Evolutionary conservation across 179 eudicot species (phyloP), one percentile per base, ranked within the genome.

Genomic region (Spergularia azorica): DNA sequence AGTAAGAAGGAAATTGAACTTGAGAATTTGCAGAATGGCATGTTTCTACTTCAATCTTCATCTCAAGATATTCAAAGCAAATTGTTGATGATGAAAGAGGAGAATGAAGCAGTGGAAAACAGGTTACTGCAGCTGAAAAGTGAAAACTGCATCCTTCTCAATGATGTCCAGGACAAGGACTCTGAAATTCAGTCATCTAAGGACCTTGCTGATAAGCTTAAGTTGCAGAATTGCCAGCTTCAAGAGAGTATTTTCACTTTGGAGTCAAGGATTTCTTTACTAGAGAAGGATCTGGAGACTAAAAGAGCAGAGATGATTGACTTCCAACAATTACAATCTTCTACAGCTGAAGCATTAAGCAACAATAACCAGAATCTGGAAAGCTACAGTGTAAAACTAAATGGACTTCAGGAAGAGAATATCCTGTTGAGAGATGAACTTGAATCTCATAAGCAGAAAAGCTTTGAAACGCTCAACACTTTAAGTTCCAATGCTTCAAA

Each of bases 331-430:
- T 79, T 81, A 57, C 86, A 82, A 61, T 83, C 84, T 63, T 81
- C 80, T 57, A 72, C 72, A 56, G 70, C 61, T 65, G 88, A 88
- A 67, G 84, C 79, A 9, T 76, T 84, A 65, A 72, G 82, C 76
- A 79, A 71, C 57, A 84, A 81, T 74, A 75, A 81, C 76, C 83
- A 69, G 75, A 86, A 86, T 69, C 84, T 88, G 77, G 85, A 88
- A 79, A 79, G 79, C 63, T 76, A 77, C 72, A 62, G 75, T 61
- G 73, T 62, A 11, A 80, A 75, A 70, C 41, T 81, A 57, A 62
- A 80, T 60, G 58, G 41, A 20, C 52, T 88, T 84, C 76, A 76
- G 72, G 84, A 87, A 62, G 89, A 87, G 80, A 88, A 86, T 72
- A 54, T 52, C 76, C 72, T 55, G 76, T 87, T 91, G 81, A 90